Conservation (phyloP, 2,329 filamentous ascomycete species). For the Venturia aucupariae region DNA sequence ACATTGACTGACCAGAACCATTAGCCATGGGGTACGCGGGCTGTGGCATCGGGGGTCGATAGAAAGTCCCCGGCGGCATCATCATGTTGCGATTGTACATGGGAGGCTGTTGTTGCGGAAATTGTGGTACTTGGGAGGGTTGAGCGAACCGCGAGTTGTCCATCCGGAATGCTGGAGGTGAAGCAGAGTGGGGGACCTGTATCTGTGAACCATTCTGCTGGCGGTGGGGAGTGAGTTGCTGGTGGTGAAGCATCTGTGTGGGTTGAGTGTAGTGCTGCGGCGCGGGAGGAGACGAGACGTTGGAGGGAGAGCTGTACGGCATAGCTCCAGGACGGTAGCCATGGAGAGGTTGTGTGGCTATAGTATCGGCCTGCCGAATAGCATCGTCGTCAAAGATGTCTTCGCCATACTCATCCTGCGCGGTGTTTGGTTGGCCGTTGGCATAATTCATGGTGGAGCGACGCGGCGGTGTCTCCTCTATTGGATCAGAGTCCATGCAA, state of each 20-base stretch:
- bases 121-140: neutral
- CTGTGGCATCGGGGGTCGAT: neutral
- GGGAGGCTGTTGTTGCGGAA: neutral
- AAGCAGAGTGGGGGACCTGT: constrained; percentile 9
- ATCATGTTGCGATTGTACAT: constrained; percentile 3
- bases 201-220: constrained; percentile 7
- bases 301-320: constrained; percentile 15
- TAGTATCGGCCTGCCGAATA: constrained; percentile 42
- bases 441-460: constrained; percentile 15
- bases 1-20: constrained; percentile 1
- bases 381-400: constrained; percentile 39
- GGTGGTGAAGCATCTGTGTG: constrained; percentile 44
- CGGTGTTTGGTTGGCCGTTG: constrained; percentile 25
- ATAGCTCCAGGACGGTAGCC: constrained; percentile 17
- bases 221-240: neutral
- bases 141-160: neutral
- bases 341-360: constrained; percentile 37
- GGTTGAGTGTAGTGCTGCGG: constrained; percentile 42
- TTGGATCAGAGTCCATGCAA: constrained; percentile 14
- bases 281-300: constrained; percentile 8
- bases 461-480: constrained; percentile 12
- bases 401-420: constrained; percentile 37
- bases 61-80: constrained; percentile 10
- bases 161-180: constrained; percentile 4
- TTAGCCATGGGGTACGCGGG: neutral